Conservation (phyloP, 768 basidiomycete genomes). For the Kwoniella sp. region DNA sequence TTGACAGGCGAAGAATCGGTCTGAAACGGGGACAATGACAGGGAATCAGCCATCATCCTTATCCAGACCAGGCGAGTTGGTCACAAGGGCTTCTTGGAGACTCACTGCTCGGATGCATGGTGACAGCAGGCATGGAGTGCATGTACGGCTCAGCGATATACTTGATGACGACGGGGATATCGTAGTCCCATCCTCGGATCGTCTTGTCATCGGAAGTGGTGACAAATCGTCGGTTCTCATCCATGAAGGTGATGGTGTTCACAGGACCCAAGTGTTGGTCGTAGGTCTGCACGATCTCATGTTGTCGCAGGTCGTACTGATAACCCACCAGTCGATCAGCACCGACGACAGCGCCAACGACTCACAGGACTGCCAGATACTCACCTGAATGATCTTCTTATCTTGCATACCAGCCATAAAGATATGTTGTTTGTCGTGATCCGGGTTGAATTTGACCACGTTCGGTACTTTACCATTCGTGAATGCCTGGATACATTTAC, state of each 20-base stretch:
- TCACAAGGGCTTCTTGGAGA: conserved; percentile 41
- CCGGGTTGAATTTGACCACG: conserved; percentile 92
- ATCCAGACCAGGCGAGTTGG: not conserved
- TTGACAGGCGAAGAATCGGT: conserved; percentile 96
- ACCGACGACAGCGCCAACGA: not conserved
- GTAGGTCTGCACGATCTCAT: conserved; percentile 96
- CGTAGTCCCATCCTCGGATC: conserved; percentile 98
- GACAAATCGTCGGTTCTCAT: conserved; percentile 94
- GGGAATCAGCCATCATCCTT: not conserved
- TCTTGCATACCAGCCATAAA: conserved; percentile 99
- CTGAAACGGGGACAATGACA: conserved; percentile 55
- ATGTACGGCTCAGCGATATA: conserved; percentile 99
- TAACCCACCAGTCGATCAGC: too few relatives aligned
- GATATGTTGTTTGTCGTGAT: conserved; percentile 90
- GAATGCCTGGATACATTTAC: conserved; percentile 92
- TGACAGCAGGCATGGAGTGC: conserved; percentile 99
- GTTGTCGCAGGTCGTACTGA: conserved; percentile 92
- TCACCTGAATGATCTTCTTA: conserved; percentile 97
- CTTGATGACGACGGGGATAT: conserved; percentile 99
- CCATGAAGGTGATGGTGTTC: conserved; percentile 98
- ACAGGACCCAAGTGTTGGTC: conserved; percentile 98
- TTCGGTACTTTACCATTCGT: conserved; percentile 97
- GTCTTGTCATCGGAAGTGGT: conserved; percentile 99
- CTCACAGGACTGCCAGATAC: conserved; percentile 30
- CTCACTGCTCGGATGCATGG: conserved; percentile 90